Evolutionary conservation across 495 filamentous ascomycete species (phyloP).

Genomic region (Penicillium macrosclerotiorum): DNA sequence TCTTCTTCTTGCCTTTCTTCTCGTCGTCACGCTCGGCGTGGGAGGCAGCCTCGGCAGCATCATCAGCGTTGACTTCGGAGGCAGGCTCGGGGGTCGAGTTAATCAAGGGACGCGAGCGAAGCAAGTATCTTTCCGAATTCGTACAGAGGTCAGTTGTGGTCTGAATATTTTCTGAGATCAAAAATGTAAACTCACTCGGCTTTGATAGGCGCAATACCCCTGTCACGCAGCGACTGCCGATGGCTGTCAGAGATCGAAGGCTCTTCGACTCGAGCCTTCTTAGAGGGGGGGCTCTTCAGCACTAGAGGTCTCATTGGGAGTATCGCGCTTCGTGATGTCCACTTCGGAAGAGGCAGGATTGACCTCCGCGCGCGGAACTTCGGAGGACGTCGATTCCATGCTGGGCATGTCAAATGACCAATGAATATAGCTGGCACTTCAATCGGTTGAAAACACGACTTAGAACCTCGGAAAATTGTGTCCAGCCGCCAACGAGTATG

Average conservation of each 20-base stretch:
- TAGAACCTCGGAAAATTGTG: not conserved
- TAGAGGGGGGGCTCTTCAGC: constrained; percentile 53
- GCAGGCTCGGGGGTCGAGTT: constrained; percentile 23
- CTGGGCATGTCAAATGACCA: not conserved
- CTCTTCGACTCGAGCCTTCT: constrained; percentile 57
- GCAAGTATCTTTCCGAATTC: constrained; percentile 55
- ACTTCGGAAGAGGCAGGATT: constrained; percentile 5
- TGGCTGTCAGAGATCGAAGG: constrained; percentile 20
- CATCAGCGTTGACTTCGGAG: constrained; percentile 47
- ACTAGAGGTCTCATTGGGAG: constrained; percentile 7
- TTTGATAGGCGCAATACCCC: constrained; percentile 81
- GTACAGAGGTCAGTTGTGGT: constrained; percentile 6
- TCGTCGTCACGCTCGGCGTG: constrained; percentile 35
- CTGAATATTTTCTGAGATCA: not conserved
- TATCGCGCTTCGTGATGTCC: constrained; percentile 16
- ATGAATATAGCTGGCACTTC: not conserved
- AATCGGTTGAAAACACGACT: not conserved
- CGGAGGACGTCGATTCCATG: constrained; percentile 11
- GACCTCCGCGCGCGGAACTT: constrained; percentile 9
- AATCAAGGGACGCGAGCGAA: constrained; percentile 46
- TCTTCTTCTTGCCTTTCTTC: constrained; percentile 58
- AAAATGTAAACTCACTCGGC: constrained; percentile 60
- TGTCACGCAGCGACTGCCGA: constrained; percentile 42
- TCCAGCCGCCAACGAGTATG: not conserved
- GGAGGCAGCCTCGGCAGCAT: constrained; percentile 64